Percentiles rank a stretch among this genome's conserved stretches.
Conservation (phyloP, 768 basidiomycete genomes). For the Kwoniella bestiolae region DNA sequence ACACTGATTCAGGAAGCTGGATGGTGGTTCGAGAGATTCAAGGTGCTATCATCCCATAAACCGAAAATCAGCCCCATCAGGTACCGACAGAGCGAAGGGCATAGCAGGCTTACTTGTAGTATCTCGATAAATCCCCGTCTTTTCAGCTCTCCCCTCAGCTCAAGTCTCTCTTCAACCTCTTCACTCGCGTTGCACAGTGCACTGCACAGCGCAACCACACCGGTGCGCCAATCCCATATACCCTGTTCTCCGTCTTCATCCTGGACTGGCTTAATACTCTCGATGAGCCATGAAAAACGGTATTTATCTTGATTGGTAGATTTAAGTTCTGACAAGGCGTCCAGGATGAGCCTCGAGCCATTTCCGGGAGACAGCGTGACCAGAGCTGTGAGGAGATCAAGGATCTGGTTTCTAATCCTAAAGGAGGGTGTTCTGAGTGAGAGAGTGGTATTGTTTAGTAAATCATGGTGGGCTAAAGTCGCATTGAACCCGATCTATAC, state of each 20-base stretch:
- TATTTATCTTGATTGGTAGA: constrained; percentile 72
- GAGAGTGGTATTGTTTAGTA: constrained; percentile 75
- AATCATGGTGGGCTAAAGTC: constrained; percentile 67
- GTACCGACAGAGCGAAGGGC: too few relatives aligned
- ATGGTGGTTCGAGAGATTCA: constrained; percentile 75
- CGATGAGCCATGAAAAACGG: constrained; percentile 77
- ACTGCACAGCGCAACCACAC: constrained; percentile 77
- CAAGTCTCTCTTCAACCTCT: constrained; percentile 74
- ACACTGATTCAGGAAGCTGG: constrained; percentile 75
- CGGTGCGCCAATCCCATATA: constrained; percentile 78
- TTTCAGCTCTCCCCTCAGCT: constrained; percentile 79
- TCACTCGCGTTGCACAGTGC: constrained; percentile 77
- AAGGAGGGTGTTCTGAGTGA: constrained; percentile 69
- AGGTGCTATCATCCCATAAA: constrained; percentile 70
- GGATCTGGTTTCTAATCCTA: constrained; percentile 71
- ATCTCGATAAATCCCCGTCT: constrained; percentile 81
- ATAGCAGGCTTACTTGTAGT: constrained; percentile 75
- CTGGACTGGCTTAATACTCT: constrained; percentile 59
- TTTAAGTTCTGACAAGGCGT: constrained; percentile 79
- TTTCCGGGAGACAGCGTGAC: constrained; percentile 73
- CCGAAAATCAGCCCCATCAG: too few relatives aligned
- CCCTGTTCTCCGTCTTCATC: constrained; percentile 62
- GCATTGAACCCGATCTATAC: constrained; percentile 71
- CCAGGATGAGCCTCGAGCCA: constrained; percentile 74
- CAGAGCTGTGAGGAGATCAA: constrained; percentile 81